Conservation (phyloP, 495 filamentous ascomycete genomes). For the Penicillium chermesinum region DNA sequence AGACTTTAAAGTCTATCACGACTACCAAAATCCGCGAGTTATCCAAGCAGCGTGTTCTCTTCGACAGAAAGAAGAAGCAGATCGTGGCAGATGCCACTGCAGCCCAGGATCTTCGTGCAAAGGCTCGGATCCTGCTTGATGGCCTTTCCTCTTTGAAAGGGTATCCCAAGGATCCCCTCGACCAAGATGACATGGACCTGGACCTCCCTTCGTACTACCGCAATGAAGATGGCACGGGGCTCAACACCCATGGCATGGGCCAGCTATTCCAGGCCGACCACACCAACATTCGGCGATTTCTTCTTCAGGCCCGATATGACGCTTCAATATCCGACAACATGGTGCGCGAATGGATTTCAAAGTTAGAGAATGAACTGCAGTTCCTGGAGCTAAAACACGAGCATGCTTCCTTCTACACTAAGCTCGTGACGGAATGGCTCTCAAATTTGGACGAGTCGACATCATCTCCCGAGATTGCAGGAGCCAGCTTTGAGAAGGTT, state of each 20-base stretch:
- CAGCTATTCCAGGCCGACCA: slow-evolving; percentile 19
- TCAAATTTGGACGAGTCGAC: slow-evolving; percentile 22
- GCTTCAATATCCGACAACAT: slow-evolving; percentile 46
- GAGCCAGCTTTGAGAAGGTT: slow-evolving; percentile 28
- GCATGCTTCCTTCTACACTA: slow-evolving; percentile 57
- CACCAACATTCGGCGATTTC: slow-evolving; percentile 45
- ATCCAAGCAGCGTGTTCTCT: slow-evolving; percentile 52
- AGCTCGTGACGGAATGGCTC: slow-evolving; percentile 61
- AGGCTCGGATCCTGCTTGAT: slow-evolving; percentile 31
- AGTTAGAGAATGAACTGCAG: slow-evolving; percentile 45
- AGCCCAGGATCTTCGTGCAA: slow-evolving; percentile 24
- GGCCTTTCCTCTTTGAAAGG: slow-evolving; percentile 38
- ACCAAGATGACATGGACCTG: slow-evolving; percentile 31
- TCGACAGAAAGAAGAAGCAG: slow-evolving; percentile 36
- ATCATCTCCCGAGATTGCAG: slow-evolving; percentile 4
- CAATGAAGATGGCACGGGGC: slow-evolving; percentile 12
- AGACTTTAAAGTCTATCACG: slow-evolving; percentile 62
- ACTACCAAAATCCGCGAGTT: slow-evolving; percentile 59
- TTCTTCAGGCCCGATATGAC: slow-evolving; percentile 53
- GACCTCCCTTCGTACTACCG: slow-evolving; percentile 15
- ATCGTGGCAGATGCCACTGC: slow-evolving; percentile 26
- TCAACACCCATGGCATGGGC: slow-evolving; percentile 10
- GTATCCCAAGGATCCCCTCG: slow-evolving; percentile 31
- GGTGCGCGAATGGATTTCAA: slow-evolving; percentile 42
- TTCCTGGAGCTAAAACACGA: slow-evolving; percentile 52